These are phyloP conservation scores for Trametes coccinea DNA, from an alignment of 768 basidiomycete species.

Conservation along the genomic window DNA sequence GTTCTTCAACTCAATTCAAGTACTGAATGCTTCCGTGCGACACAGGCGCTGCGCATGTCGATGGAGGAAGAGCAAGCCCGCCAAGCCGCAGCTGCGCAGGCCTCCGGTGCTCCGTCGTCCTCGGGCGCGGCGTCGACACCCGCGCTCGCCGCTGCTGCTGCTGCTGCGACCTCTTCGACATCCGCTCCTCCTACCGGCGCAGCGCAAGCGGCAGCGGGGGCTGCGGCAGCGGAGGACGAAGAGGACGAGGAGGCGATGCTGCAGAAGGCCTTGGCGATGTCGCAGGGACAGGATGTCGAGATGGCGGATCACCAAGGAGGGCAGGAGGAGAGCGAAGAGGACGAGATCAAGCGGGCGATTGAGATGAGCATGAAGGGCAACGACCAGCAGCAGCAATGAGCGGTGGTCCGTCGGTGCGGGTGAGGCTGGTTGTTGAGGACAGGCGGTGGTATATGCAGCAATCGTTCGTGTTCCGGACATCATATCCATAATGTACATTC, in stretches of 20 bases:
- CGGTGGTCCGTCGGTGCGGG: background rate
- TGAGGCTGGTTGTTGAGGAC: too few species aligned
- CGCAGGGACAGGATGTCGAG: conserved; percentile 56
- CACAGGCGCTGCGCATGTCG: conserved; percentile 92
- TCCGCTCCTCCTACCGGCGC: conserved; percentile 35
- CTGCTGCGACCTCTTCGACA: conserved; percentile 24
- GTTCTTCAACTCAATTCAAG: background rate
- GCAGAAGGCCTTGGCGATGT: conserved; percentile 75
- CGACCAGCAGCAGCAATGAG: conserved; percentile 45
- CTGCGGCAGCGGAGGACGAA: conserved; percentile 50
- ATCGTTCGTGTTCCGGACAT: conserved; percentile 6
- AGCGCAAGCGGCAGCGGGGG: conserved; percentile 29
- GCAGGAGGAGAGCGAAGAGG: conserved; percentile 79
- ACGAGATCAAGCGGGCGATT: conserved; percentile 87
- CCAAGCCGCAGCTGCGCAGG: conserved; percentile 50
- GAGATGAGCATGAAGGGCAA: conserved; percentile 87
- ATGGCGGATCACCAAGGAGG: conserved; percentile 47
- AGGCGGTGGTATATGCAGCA: background rate
- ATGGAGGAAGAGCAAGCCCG: conserved; percentile 93
- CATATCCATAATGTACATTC: conserved; percentile 12
- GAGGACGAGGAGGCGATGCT: conserved; percentile 80
- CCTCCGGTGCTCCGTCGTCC: conserved; percentile 31
- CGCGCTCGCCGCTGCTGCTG: conserved; percentile 36
- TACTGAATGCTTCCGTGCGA: background rate
- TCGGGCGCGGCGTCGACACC: conserved; percentile 36